A percentile compares a stretch with the other conserved stretches of the same genome.
phyloP scores from a whole-genome alignment of 2,329 filamentous ascomycete genomes.

The Aspergillus clavatus region DNA sequence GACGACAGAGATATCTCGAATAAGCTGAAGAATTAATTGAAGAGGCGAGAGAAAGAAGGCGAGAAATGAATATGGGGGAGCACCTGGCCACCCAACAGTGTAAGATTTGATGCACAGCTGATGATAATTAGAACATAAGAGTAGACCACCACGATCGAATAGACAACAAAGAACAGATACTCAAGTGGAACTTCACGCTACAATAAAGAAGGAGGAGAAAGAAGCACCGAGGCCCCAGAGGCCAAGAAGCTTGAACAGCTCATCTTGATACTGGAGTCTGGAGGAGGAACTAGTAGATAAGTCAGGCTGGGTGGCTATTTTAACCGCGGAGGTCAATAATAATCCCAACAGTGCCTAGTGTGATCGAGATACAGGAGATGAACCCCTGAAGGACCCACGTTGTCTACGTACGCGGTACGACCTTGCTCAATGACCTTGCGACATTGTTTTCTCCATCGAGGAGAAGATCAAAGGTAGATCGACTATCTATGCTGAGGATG shows the following conservation, averaged over 20 bases:
- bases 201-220: neutral
- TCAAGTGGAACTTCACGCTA: neutral
- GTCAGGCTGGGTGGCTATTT: neutral
- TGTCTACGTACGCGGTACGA: neutral
- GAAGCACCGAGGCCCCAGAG: neutral
- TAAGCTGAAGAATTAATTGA: neutral
- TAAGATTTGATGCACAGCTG: no score
- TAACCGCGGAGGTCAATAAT: neutral
- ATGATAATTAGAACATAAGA: no score
- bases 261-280: no score
- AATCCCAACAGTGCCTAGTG: no score
- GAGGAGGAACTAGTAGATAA: no score
- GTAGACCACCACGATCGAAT: no score
- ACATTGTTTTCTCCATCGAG: no score
- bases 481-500: no score
- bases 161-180: neutral
- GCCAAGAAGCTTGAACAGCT: neutral
- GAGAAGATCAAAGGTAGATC: no score
- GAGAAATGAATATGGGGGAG: neutral
- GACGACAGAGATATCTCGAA: neutral
- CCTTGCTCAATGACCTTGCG: neutral
- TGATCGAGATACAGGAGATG: neutral
- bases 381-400: neutral
- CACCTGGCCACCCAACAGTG: slow-evolving; percentile 1
- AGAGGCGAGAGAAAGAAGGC: slow-evolving; percentile 1